These are phyloP conservation scores for Fragaria nilgerrensis DNA, from an alignment of 306 rosid species.

Conservation along the genomic window DNA sequence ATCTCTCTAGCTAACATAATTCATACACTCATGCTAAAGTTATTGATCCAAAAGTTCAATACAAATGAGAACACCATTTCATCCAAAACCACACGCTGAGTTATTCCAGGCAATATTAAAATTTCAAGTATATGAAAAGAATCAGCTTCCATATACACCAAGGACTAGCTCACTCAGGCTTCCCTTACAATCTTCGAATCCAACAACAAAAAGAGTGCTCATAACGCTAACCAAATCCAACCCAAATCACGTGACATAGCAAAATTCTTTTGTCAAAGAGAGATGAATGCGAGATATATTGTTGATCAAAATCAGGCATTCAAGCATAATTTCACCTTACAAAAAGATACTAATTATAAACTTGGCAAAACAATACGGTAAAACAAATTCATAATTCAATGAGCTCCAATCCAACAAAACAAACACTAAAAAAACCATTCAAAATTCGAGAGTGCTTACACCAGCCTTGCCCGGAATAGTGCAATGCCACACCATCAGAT, in stretches of 20 bases:
- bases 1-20: not conserved
- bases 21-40: not conserved
- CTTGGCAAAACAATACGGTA: not conserved
- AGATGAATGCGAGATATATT: not conserved
- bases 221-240: not conserved
- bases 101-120: not conserved
- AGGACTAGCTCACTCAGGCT: not conserved
- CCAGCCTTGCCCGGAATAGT: slow-evolving; percentile 88
- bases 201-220: not conserved
- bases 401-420: not conserved
- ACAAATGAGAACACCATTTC: not conserved
- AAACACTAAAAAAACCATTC: not conserved
- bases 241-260: not conserved
- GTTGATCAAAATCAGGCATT: not conserved
- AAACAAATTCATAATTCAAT: not conserved
- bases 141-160: not conserved
- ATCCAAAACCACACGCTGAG: not conserved
- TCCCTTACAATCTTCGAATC: not conserved
- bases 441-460: slow-evolving; percentile 34
- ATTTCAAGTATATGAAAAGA: not conserved
- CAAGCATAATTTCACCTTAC: not conserved
- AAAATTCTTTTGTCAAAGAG: not conserved
- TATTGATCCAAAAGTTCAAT: not conserved
- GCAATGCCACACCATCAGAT: slow-evolving; percentile 98
- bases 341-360: not conserved